These are phyloP conservation scores for Aschersonia sp. DNA, from an alignment of 2,329 filamentous ascomycete species.

Conservation along the genomic window DNA sequence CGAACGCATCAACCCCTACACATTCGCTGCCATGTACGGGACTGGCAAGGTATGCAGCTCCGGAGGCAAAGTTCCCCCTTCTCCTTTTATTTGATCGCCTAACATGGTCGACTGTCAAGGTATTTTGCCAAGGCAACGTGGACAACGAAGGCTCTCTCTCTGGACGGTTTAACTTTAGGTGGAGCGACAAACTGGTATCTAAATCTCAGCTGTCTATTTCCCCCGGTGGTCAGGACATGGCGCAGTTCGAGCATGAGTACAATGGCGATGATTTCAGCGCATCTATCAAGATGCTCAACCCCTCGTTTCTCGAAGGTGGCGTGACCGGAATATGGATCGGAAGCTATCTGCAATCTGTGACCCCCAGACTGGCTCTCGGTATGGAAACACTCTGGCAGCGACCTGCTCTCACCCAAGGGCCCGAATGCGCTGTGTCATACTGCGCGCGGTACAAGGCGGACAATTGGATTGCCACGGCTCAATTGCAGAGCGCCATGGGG, in stretches of 20 bases:
- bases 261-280: conserved; percentile 85
- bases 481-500: conserved; percentile 70
- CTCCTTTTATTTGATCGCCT: neutral
- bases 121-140: conserved; percentile 89
- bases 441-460: conserved; percentile 78
- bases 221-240: conserved; percentile 68
- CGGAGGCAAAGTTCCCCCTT: neutral
- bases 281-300: conserved; percentile 86
- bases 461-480: conserved; percentile 87
- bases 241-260: conserved; percentile 93
- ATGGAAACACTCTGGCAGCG: conserved; percentile 93
- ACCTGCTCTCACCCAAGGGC: conserved; percentile 65
- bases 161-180: conserved; percentile 86
- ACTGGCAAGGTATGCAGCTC: conserved; percentile 58
- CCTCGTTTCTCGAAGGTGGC: conserved; percentile 82
- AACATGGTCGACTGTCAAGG: conserved; percentile 29
- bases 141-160: conserved; percentile 84
- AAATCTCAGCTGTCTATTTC: conserved; percentile 82
- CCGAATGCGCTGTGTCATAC: conserved; percentile 85
- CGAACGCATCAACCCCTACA: conserved; percentile 84
- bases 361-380: conserved; percentile 71
- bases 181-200: conserved; percentile 64
- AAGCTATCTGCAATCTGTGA: conserved; percentile 88
- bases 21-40: conserved; percentile 86
- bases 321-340: conserved; percentile 91